These are phyloP conservation scores for Penicillium canariense DNA, from an alignment of 495 filamentous ascomycete genomes.

Conservation along the genomic window DNA sequence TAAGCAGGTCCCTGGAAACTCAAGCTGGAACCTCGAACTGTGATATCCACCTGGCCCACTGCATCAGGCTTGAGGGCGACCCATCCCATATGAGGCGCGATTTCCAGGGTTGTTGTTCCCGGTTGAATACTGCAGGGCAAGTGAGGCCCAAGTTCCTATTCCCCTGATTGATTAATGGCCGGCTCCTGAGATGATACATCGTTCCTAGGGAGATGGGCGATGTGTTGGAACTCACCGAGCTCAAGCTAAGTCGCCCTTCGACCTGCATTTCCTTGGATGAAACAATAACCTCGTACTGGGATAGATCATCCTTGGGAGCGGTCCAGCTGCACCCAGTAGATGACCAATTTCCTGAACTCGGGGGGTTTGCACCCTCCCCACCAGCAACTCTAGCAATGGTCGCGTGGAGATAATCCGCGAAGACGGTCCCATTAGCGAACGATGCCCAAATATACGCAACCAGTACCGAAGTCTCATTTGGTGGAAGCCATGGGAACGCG, in stretches of 20 bases:
- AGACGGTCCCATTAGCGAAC: slow-evolving; percentile 26
- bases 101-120: slow-evolving; percentile 14
- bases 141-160: slow-evolving; percentile 11
- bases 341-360: slow-evolving; percentile 16
- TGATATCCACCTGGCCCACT: slow-evolving; percentile 27
- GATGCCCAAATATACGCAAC: slow-evolving; percentile 25
- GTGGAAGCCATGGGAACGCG: slow-evolving; percentile 23
- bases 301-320: slow-evolving; percentile 5
- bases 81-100: slow-evolving; percentile 38
- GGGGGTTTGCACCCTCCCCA: not conserved
- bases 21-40: slow-evolving; percentile 24
- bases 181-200: not conserved
- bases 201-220: not conserved
- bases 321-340: slow-evolving; percentile 19
- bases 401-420: slow-evolving; percentile 18
- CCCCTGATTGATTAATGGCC: not conserved
- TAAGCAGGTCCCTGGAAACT: slow-evolving; percentile 38
- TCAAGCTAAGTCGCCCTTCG: slow-evolving; percentile 13
- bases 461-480: slow-evolving; percentile 16
- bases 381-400: slow-evolving; percentile 15
- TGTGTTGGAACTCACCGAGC: slow-evolving; percentile 9
- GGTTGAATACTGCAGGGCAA: slow-evolving; percentile 19
- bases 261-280: slow-evolving; percentile 17
- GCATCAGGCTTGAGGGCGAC: slow-evolving; percentile 34
- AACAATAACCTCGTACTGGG: slow-evolving; percentile 15